Percentiles rank a stretch among this genome's conserved stretches.
phyloP scores from a whole-genome alignment of 768 basidiomycete genomes.

The Psilocybe azurescens region DNA sequence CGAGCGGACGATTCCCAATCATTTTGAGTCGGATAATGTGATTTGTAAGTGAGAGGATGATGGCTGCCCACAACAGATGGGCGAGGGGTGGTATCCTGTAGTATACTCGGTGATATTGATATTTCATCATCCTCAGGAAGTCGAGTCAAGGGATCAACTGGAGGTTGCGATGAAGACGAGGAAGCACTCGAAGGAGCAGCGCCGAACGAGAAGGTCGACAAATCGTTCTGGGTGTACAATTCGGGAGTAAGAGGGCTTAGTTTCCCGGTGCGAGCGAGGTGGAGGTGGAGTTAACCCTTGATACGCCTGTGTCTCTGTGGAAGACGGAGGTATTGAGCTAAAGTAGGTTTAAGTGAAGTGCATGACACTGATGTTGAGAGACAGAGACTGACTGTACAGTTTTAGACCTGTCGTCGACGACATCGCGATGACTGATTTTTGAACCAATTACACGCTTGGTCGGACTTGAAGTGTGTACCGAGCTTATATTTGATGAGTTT shows the following conservation, averaged over 20 bases:
- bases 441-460: constrained; percentile 15
- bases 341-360: neutral
- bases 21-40: constrained; percentile 28
- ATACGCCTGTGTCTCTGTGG: constrained; percentile 8
- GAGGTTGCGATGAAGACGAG: constrained; percentile 30
- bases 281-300: constrained; percentile 18
- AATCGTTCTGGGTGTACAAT: constrained; percentile 48
- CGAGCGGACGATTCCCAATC: constrained; percentile 16
- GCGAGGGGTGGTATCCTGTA: constrained; percentile 51
- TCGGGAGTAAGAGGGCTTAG: constrained; percentile 28
- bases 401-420: constrained; percentile 19
- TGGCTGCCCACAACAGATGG: constrained; percentile 48
- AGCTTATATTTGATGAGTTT: constrained; percentile 11
- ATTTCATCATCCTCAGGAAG: constrained; percentile 41
- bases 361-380: constrained; percentile 2
- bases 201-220: constrained; percentile 55
- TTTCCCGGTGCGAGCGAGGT: constrained; percentile 16
- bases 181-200: constrained; percentile 38
- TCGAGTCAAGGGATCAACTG: constrained; percentile 43
- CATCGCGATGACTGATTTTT: constrained; percentile 26
- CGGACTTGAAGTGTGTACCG: constrained; percentile 1
- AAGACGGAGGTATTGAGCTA: constrained; percentile 15
- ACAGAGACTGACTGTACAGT: constrained; percentile 16
- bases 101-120: constrained; percentile 25
- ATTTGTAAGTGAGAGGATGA: constrained; percentile 36